A percentile compares a stretch with the other conserved stretches of the same genome.
Evolutionary conservation across 352 stramenopile genomes (phyloP).

Genomic region (Saprolegnia parasitica): DNA sequence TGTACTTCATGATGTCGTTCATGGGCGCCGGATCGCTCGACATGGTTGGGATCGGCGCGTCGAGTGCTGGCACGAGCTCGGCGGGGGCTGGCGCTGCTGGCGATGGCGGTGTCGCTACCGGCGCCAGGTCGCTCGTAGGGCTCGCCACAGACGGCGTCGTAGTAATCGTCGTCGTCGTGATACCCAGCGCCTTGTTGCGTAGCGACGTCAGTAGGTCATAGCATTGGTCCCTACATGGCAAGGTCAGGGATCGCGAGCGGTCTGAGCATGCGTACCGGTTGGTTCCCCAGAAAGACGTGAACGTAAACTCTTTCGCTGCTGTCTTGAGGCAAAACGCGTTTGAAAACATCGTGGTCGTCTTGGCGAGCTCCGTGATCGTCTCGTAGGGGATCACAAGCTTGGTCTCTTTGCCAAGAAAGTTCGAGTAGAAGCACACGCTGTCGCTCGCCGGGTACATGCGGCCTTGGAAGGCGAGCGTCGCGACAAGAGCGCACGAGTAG

Average conservation of each 20-base stretch:
- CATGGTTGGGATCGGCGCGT: not conserved
- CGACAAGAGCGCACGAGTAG: conserved; percentile 76
- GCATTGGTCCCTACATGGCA: conserved; percentile 44
- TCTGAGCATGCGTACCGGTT: conserved; percentile 36
- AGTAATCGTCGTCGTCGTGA: conserved; percentile 1
- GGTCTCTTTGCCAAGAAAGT: conserved; percentile 80
- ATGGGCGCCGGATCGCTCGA: conserved; percentile 34
- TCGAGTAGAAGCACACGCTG: conserved; percentile 85
- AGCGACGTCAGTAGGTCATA: conserved; percentile 69
- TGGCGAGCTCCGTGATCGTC: conserved; percentile 69
- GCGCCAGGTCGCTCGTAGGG: conserved; percentile 4
- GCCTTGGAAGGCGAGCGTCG: conserved; percentile 77
- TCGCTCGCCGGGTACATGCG: conserved; percentile 82
- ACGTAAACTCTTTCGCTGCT: conserved; percentile 71
- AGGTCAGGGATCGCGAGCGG: not conserved
- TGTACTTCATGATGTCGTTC: conserved; percentile 56
- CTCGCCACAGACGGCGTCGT: conserved; percentile 20
- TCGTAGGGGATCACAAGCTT: conserved; percentile 86
- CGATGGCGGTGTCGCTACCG: not conserved
- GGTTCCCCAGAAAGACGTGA: conserved; percentile 81
- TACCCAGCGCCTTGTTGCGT: conserved; percentile 45
- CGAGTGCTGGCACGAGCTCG: not conserved
- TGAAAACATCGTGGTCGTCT: conserved; percentile 83
- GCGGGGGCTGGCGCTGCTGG: not conserved
- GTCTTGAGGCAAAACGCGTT: conserved; percentile 65